Conservation (phyloP, 2,329 filamentous ascomycete species). For the Botrytis byssoidea region DNA sequence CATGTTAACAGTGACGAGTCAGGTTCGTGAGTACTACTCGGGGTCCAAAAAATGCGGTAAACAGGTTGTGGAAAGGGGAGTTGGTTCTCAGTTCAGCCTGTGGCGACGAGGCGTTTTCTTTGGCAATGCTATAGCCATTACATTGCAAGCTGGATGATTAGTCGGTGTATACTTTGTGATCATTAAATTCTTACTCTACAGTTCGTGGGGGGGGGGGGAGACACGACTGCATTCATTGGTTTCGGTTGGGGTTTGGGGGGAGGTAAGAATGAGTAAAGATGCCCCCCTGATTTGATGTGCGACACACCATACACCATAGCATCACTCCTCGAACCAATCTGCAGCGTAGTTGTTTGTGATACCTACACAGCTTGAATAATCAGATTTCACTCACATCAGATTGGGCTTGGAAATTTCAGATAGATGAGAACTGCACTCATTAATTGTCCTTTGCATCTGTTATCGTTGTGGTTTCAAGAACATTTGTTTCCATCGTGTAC, state of each 20-base stretch:
- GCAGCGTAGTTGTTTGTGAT: neutral
- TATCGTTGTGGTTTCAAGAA: neutral
- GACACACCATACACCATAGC: neutral
- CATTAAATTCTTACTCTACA: neutral
- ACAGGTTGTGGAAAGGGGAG: neutral
- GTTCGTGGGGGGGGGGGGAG: neutral
- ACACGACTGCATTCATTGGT: neutral
- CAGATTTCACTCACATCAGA: neutral
- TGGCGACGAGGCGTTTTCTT: neutral
- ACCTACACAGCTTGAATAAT: neutral
- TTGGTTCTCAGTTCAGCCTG: neutral
- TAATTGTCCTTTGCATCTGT: neutral
- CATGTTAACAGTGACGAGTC: neutral
- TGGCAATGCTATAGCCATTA: neutral
- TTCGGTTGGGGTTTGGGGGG: neutral
- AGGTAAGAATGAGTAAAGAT: neutral
- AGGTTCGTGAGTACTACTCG: neutral
- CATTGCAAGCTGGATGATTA: neutral
- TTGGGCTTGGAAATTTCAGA: neutral
- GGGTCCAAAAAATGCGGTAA: neutral
- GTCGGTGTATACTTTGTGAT: conserved; percentile 2
- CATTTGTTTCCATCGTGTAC: neutral
- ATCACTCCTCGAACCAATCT: neutral
- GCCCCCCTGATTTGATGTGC: neutral
- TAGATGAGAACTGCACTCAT: neutral